Evolutionary conservation across 768 basidiomycete genomes (phyloP), one percentile per base, ranked within the genome.

Genomic region (Boletus insuetus): DNA sequence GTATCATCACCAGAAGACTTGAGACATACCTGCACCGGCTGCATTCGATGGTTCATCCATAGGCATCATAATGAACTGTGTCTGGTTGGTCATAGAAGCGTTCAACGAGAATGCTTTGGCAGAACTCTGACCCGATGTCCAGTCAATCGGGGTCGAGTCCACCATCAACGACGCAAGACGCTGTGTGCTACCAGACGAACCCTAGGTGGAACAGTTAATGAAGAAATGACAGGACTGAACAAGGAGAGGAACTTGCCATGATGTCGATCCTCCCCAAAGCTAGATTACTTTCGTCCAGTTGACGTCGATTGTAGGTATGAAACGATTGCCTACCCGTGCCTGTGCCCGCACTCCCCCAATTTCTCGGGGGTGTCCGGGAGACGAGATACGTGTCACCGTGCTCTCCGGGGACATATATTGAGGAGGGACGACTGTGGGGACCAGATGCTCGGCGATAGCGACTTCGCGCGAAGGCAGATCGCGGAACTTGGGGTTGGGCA

Each of bases 251-350:
- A 71, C 77, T 49, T 56, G 77, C 84, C 73, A 81, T 68, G 55
- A 86, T 77, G 57, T 79, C 75, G 45, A 85, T 69, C 4, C 54
- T 71, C 5, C 84, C 82, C 9, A 72, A 64, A 9, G 71, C 74
- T 3, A 71, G 69, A 11, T 49, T 53, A 29, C 46, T 54, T 43
- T 52, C 65, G n/a, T 49, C 49, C 38, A 34, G 31, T 34, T 58
- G 60, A 51, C 52, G 63, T 9, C 59, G 55, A 53, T 22, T 19
- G 29, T 47, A 9, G 1, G 43, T 13, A 43, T 49, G 53, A 17
- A 55, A 46, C 2, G 39, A 19, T 11, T 14, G 48, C 20, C 24
- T 45, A 4, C 14, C 49, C 19, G 22, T 19, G 31, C 26, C 45
- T 24, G 20, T 20, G 17, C n/a, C 9, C 3, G 29, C 43, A 17